Conservation (phyloP, 805 yeast species). For the Hanseniaspora osmophila region DNA sequence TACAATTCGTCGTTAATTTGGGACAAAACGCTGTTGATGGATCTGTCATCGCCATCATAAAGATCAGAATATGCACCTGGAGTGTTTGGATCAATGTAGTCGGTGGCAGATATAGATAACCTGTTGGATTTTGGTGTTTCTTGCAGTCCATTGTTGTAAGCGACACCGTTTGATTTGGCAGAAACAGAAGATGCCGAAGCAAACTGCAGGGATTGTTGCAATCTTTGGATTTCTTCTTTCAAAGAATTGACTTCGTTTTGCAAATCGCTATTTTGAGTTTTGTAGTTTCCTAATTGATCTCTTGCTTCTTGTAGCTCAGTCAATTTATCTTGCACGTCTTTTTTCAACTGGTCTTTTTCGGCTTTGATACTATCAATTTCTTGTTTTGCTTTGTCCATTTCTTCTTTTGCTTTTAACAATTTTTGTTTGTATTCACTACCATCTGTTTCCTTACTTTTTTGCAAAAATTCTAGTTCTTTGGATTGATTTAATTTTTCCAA, state of each 20-base stretch:
- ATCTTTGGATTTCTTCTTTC: constrained; percentile 34
- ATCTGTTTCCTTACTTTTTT: constrained; percentile 34
- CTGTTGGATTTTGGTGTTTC: constrained; percentile 4
- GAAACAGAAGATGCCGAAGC: constrained; percentile 13
- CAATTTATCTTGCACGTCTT: constrained; percentile 46
- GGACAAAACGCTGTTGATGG: constrained; percentile 35
- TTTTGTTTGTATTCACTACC: constrained; percentile 40
- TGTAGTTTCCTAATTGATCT: constrained; percentile 41
- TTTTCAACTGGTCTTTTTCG: constrained; percentile 47
- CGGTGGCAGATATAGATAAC: constrained; percentile 7
- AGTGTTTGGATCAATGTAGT: constrained; percentile 7
- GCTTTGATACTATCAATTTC: constrained; percentile 47
- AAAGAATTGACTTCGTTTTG: constrained; percentile 39
- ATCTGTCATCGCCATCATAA: constrained; percentile 27
- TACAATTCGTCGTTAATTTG: constrained; percentile 66
- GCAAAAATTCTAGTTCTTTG: constrained; percentile 30
- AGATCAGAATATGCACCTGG: constrained; percentile 9
- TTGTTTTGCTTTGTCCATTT: constrained; percentile 41
- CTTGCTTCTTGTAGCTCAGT: constrained; percentile 50
- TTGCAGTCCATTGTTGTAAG: constrained; percentile 7
- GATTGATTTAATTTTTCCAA: constrained; percentile 40
- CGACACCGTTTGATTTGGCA: neutral
- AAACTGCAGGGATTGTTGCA: constrained; percentile 23
- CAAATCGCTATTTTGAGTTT: constrained; percentile 51
- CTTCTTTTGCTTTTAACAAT: constrained; percentile 37